These are phyloP conservation scores for Porphyrellus cyaneotinctus DNA, from an alignment of 768 basidiomycete species.

Conservation along the genomic window DNA sequence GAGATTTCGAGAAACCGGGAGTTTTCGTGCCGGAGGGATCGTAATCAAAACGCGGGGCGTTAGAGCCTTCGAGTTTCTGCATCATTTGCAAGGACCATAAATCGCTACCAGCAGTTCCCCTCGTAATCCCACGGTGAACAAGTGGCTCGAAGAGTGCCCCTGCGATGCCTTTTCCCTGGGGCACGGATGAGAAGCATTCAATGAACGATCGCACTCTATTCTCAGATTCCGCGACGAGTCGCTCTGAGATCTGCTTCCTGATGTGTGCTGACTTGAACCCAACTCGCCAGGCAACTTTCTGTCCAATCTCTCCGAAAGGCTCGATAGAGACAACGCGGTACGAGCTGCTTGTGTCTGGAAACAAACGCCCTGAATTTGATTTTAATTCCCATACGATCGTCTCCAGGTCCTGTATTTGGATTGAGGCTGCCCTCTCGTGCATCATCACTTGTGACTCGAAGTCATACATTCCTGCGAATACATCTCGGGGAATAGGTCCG, in stretches of 20 bases:
- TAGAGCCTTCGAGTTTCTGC: no score
- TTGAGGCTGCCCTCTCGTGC: not conserved
- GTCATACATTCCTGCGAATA: not conserved
- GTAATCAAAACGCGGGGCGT: no score
- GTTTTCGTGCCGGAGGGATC: no score
- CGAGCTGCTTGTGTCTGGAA: not conserved
- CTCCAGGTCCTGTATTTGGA: no score
- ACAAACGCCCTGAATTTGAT: not conserved
- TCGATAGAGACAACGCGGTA: not conserved
- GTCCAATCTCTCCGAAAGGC: not conserved
- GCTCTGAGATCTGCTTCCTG: not conserved
- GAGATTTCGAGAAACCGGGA: no score
- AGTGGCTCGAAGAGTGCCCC: not conserved
- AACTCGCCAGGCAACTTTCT: not conserved
- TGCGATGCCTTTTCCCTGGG: not conserved
- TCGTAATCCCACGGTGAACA: not conserved
- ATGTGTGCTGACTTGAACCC: not conserved
- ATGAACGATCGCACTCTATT: not conserved
- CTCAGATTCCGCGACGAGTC: not conserved
- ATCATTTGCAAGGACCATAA: no score
- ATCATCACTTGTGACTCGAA: not conserved
- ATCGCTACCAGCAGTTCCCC: no score
- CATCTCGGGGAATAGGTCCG: not conserved
- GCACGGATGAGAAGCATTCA: not conserved
- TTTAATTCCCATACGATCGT: no score